Conservation (phyloP, 2,329 filamentous ascomycete genomes). For the Juglanconis juglandina region DNA sequence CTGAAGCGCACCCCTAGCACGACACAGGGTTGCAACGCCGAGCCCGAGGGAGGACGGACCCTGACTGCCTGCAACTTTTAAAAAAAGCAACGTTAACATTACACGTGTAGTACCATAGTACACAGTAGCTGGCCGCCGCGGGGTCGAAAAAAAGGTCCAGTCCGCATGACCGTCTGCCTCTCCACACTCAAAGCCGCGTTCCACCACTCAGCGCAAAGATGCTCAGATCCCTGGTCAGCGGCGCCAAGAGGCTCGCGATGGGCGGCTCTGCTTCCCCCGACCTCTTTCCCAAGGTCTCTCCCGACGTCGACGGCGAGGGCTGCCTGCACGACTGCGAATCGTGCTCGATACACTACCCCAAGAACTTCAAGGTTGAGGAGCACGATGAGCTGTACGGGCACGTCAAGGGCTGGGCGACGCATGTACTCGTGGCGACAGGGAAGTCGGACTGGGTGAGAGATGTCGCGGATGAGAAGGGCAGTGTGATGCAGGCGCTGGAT, state of each 20-base stretch:
- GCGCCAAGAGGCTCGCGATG: conserved; percentile 33
- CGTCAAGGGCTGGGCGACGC: conserved; percentile 83
- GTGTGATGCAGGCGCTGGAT: conserved; percentile 74
- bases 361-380: conserved; percentile 69
- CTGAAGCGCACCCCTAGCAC: neutral
- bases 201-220: neutral
- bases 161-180: too few species aligned
- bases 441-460: conserved; percentile 93
- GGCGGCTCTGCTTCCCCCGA: conserved; percentile 29
- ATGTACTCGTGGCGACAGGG: conserved; percentile 89
- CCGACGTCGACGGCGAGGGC: conserved; percentile 79
- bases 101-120: too few species aligned
- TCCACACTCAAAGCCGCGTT: too few species aligned
- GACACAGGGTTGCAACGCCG: neutral
- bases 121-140: too few species aligned
- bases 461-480: conserved; percentile 82
- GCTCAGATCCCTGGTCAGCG: conserved; percentile 38
- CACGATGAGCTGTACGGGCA: conserved; percentile 78
- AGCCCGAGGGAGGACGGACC: neutral
- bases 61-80: neutral
- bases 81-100: neutral
- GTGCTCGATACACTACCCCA: conserved; percentile 76
- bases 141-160: too few species aligned
- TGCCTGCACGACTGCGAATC: conserved; percentile 82
- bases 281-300: conserved; percentile 73